Evolutionary conservation across 257 asterid species (phyloP).

Genomic region (Penstemon barbatus): DNA sequence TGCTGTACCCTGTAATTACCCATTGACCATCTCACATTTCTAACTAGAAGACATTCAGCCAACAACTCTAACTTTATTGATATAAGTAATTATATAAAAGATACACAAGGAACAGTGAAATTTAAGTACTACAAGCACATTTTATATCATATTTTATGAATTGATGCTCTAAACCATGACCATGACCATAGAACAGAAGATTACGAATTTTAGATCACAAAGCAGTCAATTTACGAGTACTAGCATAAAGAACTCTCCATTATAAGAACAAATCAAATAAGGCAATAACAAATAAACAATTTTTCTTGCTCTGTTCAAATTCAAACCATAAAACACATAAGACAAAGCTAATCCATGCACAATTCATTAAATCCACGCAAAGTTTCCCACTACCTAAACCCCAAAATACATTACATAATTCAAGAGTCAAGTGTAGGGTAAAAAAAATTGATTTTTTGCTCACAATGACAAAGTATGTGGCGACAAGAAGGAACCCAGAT

Average conservation of each 20-base stretch:
- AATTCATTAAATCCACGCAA: not conserved
- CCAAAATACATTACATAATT: not conserved
- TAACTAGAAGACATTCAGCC: not conserved
- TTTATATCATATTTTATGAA: not conserved
- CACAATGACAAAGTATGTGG: slow-evolving; percentile 77
- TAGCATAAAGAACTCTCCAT: not conserved
- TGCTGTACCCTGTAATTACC: slow-evolving; percentile 74
- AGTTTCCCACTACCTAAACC: not conserved
- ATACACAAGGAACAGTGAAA: not conserved
- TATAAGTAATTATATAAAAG: not conserved
- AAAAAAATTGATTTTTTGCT: slow-evolving; percentile 34
- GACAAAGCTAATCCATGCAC: not conserved
- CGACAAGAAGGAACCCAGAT: slow-evolving; percentile 81
- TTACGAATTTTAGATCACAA: not conserved
- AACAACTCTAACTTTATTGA: not conserved
- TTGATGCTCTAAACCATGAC: not conserved
- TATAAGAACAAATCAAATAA: slow-evolving; percentile 14
- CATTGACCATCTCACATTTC: slow-evolving; percentile 18
- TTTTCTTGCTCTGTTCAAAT: not conserved
- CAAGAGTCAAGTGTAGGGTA: not conserved
- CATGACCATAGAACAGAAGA: not conserved
- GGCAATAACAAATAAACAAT: not conserved
- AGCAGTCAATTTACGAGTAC: not conserved
- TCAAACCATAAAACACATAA: not conserved
- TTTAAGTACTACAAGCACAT: not conserved